Conservation (phyloP, 306 rosid genomes). For the Potentilla sterilis region DNA sequence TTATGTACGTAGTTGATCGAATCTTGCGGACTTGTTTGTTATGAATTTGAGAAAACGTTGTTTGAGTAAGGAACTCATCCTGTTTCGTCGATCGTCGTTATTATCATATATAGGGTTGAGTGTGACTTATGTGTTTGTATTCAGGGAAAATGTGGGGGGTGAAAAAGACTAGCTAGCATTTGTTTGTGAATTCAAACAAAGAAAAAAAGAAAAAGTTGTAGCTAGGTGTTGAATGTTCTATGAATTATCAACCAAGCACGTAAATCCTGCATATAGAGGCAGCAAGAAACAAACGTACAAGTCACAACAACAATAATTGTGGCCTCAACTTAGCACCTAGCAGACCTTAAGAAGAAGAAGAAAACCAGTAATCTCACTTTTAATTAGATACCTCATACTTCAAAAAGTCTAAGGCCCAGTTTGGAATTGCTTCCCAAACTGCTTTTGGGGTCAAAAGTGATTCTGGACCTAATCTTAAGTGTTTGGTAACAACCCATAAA, state of each 20-base stretch:
- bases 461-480: too few relatives aligned
- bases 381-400: neutral
- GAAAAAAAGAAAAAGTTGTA: neutral
- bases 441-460: too few relatives aligned
- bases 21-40: too few relatives aligned
- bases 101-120: neutral
- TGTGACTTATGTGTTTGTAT: neutral
- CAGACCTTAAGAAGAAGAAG: neutral
- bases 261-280: neutral
- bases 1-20: too few relatives aligned
- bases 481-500: too few relatives aligned
- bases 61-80: neutral
- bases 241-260: slow-evolving; percentile 1
- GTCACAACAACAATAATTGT: neutral
- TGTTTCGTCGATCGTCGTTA: neutral
- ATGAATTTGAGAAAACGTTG: neutral
- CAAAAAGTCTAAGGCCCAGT: too few relatives aligned
- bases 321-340: neutral
- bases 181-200: slow-evolving; percentile 3
- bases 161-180: neutral
- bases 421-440: too few relatives aligned
- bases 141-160: neutral
- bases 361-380: neutral
- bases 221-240: neutral
- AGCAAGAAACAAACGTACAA: slow-evolving; percentile 14